Evolutionary conservation across 2,329 filamentous ascomycete species (phyloP).

Genomic region (Aspergillus sp.): DNA sequence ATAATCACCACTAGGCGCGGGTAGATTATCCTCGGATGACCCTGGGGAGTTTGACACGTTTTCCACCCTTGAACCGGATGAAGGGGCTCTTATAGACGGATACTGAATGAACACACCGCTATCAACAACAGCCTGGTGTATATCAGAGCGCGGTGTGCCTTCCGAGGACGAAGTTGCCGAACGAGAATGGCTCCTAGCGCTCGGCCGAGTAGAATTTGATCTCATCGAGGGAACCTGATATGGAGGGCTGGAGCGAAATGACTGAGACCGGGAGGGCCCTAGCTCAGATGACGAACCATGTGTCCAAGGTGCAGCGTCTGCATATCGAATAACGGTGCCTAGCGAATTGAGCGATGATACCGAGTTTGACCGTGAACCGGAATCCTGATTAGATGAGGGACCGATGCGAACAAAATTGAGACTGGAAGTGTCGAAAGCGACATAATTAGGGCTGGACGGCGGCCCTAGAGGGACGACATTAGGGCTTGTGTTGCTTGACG

Average conservation of each 20-base stretch:
- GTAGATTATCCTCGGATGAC: conserved; percentile 17
- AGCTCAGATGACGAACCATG: conserved; percentile 34
- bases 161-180: conserved; percentile 35
- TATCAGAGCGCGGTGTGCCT: conserved; percentile 36
- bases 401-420: conserved; percentile 37
- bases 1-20: conserved; percentile 34
- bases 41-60: conserved; percentile 30
- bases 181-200: conserved; percentile 28
- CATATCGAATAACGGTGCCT: conserved; percentile 42
- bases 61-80: conserved; percentile 42
- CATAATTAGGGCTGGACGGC: conserved; percentile 42
- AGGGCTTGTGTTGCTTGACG: conserved; percentile 39
- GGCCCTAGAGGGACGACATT: conserved; percentile 40
- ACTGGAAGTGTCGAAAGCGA: conserved; percentile 40
- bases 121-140: conserved; percentile 35
- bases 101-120: conserved; percentile 40
- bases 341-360: conserved; percentile 41
- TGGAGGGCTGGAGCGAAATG: conserved; percentile 43
- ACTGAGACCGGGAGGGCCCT: conserved; percentile 34
- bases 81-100: conserved; percentile 36
- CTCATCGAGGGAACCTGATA: conserved; percentile 34
- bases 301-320: conserved; percentile 34
- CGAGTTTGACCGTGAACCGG: conserved; percentile 37
- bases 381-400: conserved; percentile 32
- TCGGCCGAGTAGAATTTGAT: conserved; percentile 33